Evolutionary conservation across 306 rosid genomes (phyloP), one percentile per base, ranked within the genome.

Genomic region (Vicia villosa): DNA sequence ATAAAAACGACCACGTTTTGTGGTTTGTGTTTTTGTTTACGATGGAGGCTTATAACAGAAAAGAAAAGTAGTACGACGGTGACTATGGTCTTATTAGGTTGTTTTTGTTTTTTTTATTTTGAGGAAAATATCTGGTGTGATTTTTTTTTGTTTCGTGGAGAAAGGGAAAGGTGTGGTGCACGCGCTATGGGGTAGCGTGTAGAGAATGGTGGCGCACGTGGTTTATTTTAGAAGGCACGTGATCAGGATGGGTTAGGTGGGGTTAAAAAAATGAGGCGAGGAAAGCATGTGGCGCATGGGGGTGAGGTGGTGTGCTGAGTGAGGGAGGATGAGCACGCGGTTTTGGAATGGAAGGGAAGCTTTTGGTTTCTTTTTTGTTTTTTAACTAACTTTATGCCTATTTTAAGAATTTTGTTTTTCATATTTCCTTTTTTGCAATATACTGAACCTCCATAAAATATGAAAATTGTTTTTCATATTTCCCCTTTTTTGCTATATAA

Each of bases 151-250:
- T 73, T 56, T 56, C 56, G 74, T 70, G 74, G 55, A 24, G 55
- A 42, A 41, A 28, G 66, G 74, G 30, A 56, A 45, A 49, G 22
- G 52, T 17, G 30, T 22, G 52, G 21, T 5, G 11, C 63, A 59
- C 69, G 79, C 55, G 26, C 63, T 8, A 34, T 41, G 54, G 20
- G 20, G 43, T 11, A n/a, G 41, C 2, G 65, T 47, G 51, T 1
- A 52, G 13, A 7, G 20, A 40, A 11, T 40, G 12, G 47, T 52
- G 28, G 13, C 56, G 63, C 79, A 79, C 79, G 80, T 80, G 70
- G 45, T 55, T 10, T 16, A 16, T 2, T 34, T 34, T n/a, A 11
- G 2, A 66, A 32, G 50, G 60, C 79, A 74, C 79, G 79, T 74
- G 79, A 74, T 47, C 8, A 6, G 15, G 47, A 10, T 21, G 61